Conservation (phyloP, 2,329 filamentous ascomycete genomes). For the Ascochyta lentis region DNA sequence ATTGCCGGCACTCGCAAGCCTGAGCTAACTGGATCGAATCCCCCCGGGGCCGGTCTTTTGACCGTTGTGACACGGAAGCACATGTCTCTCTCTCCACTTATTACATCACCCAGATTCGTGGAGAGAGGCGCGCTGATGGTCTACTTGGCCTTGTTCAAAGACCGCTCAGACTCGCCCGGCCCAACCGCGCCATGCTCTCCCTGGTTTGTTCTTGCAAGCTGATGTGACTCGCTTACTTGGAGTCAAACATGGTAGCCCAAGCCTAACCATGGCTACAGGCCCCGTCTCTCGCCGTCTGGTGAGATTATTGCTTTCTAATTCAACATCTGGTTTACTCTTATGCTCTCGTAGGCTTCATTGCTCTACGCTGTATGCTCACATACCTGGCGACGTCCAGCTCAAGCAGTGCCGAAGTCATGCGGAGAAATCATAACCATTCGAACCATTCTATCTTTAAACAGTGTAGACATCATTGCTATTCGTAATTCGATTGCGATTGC, state of each 20-base stretch:
- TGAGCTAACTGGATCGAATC: conserved; percentile 44
- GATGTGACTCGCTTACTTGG: conserved; percentile 3
- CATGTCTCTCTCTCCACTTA: conserved; percentile 47
- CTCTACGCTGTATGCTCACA: neutral
- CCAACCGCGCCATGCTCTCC: conserved; percentile 21
- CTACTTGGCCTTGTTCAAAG: conserved; percentile 23
- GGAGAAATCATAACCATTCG: neutral
- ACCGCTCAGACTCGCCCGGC: conserved; percentile 29
- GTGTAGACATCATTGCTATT: neutral
- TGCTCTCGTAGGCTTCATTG: neutral
- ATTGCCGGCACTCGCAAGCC: conserved; percentile 44
- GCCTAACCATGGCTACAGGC: neutral
- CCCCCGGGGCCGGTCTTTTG: conserved; percentile 38
- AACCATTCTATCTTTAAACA: no score
- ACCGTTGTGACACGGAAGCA: conserved; percentile 46
- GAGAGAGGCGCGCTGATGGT: conserved; percentile 33
- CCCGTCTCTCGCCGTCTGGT: neutral
- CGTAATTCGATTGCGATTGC: neutral
- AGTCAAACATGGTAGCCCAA: neutral
- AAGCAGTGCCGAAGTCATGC: no score
- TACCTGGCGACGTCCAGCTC: neutral
- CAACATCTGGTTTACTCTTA: neutral
- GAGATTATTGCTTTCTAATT: neutral
- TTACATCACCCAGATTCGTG: conserved; percentile 41
- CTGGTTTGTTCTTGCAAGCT: conserved; percentile 1